These are phyloP conservation scores for Bipolaris oryzae DNA, from an alignment of 2,329 filamentous ascomycete species.

Conservation along the genomic window DNA sequence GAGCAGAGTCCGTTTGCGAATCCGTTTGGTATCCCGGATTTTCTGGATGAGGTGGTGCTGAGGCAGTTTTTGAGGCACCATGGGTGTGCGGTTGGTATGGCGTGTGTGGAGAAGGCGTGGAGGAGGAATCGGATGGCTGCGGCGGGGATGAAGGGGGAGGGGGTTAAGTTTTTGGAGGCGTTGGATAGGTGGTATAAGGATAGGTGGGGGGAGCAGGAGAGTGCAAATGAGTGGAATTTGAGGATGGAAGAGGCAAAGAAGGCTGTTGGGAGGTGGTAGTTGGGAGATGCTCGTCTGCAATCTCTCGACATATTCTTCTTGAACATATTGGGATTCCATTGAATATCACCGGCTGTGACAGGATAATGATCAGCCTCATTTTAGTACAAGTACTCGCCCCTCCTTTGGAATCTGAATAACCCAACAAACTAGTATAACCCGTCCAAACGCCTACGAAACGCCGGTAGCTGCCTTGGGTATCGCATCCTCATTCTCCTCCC, in stretches of 20 bases:
- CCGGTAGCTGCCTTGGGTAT: not conserved
- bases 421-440: too few relatives aligned
- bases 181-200: constrained; percentile 7
- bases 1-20: constrained; percentile 7
- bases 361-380: not conserved
- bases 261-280: constrained; percentile 14
- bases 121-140: constrained; percentile 2
- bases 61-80: constrained; percentile 6
- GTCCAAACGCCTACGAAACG: not conserved
- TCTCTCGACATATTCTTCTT: not conserved
- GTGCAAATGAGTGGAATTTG: constrained; percentile 1
- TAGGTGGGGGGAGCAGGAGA: not conserved
- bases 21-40: constrained; percentile 4
- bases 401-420: too few relatives aligned
- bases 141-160: constrained; percentile 10
- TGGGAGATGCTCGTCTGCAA: not conserved
- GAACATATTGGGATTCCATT: not conserved
- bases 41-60: not conserved
- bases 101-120: constrained; percentile 13
- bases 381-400: not conserved
- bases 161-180: constrained; percentile 8
- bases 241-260: constrained; percentile 3
- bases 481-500: not conserved
- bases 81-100: constrained; percentile 9
- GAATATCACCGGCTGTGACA: not conserved